Conservation (phyloP, 129 eudicot species). For the Pittosporum tobira region DNA sequence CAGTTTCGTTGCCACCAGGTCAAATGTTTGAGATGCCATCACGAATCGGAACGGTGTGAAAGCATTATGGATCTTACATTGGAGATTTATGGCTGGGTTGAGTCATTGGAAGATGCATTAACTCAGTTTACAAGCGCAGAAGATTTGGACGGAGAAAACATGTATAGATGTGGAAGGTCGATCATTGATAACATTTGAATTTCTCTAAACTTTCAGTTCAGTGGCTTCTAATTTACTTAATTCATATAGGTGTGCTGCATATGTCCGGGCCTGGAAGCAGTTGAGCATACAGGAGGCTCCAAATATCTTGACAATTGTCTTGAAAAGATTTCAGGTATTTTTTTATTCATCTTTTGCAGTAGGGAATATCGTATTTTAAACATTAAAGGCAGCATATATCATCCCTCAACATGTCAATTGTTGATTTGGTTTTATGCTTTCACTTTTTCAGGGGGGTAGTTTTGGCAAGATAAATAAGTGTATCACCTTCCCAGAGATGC, state of each 20-base stretch:
- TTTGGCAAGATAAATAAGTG: slow-evolving; percentile 86
- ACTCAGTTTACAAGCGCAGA: slow-evolving; percentile 84
- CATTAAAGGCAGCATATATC: neutral
- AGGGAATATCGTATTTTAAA: neutral
- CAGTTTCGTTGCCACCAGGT: slow-evolving; percentile 36
- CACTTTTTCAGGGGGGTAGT: slow-evolving; percentile 58
- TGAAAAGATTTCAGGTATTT: slow-evolving; percentile 91
- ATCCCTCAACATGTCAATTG: neutral
- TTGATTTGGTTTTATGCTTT: slow-evolving; percentile 8
- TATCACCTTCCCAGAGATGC: slow-evolving; percentile 71
- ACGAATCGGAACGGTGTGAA: slow-evolving; percentile 77
- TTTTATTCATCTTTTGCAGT: neutral
- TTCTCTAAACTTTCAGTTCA: neutral
- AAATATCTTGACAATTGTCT: slow-evolving; percentile 74
- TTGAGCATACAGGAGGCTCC: slow-evolving; percentile 89
- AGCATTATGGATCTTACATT: slow-evolving; percentile 87
- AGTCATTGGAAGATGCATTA: slow-evolving; percentile 79
- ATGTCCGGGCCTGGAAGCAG: slow-evolving; percentile 84
- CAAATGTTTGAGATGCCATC: slow-evolving; percentile 74
- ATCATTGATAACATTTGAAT: slow-evolving; percentile 12
- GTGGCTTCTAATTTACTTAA: slow-evolving; percentile 9
- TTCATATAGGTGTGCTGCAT: slow-evolving; percentile 55
- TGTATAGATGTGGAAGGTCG: slow-evolving; percentile 93
- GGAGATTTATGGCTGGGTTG: slow-evolving; percentile 84
- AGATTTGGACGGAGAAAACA: slow-evolving; percentile 93